phyloP scores from a whole-genome alignment of 2,329 filamentous ascomycete species.

The Alternaria brassicicola region DNA sequence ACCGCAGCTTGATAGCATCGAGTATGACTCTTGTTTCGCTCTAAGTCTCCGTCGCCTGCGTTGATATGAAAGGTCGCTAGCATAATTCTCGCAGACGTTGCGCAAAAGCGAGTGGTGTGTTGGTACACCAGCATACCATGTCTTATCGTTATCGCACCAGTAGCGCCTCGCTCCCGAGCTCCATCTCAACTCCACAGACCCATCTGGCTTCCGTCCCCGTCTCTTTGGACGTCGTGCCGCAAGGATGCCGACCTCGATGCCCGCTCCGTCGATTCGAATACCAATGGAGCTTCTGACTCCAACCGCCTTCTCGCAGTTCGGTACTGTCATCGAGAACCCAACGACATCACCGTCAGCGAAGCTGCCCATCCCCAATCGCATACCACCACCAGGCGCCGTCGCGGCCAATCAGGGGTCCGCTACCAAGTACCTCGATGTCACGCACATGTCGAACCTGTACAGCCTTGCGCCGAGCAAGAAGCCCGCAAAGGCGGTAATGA shows the following conservation, averaged over 20 bases:
- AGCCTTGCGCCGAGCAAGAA: conserved; percentile 64
- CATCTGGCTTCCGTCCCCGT: conserved; percentile 4
- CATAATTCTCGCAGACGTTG: not conserved
- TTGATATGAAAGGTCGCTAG: not conserved
- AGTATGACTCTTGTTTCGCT: not conserved
- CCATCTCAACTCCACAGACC: conserved; percentile 9
- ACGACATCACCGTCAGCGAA: conserved; percentile 52
- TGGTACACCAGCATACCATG: not conserved
- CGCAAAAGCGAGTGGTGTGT: not conserved
- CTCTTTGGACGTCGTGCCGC: conserved; percentile 3
- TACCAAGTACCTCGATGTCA: conserved; percentile 82
- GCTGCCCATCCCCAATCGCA: conserved; percentile 57
- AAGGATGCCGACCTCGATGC: conserved; percentile 49
- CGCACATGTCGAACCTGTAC: conserved; percentile 75
- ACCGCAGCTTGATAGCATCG: not conserved
- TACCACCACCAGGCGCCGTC: conserved; percentile 55
- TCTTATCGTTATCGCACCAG: conserved; percentile 18
- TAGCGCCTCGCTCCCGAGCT: conserved; percentile 19
- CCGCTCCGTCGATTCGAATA: conserved; percentile 55
- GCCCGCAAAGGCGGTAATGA: conserved; percentile 70
- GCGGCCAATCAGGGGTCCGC: conserved; percentile 86
- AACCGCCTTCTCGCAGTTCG: conserved; percentile 76
- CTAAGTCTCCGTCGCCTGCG: not conserved
- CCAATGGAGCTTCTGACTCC: conserved; percentile 70
- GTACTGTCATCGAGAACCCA: conserved; percentile 81